Evolutionary conservation across 768 basidiomycete genomes (phyloP).

Genomic region (Sistotremastrum niveocremeum): DNA sequence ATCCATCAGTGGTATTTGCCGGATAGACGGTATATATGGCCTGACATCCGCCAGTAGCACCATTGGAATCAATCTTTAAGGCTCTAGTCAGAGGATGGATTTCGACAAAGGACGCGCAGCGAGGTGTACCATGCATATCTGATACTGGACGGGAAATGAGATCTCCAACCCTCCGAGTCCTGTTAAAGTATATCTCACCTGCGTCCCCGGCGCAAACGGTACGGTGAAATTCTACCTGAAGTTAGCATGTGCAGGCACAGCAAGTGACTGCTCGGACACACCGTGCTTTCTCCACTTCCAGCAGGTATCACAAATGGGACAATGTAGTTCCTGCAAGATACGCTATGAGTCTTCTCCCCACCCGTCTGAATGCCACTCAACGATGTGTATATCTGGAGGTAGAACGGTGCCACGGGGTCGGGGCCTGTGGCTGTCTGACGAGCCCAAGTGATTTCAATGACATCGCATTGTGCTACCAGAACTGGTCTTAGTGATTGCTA

Average conservation of each 20-base stretch:
- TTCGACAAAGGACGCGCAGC: not conserved
- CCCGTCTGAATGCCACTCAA: constrained; percentile 17
- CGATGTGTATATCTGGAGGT: constrained; percentile 49
- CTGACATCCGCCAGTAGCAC: constrained; percentile 50
- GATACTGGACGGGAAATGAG: constrained; percentile 27
- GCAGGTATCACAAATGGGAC: constrained; percentile 40
- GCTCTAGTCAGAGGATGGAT: not conserved
- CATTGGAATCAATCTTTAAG: constrained; percentile 38
- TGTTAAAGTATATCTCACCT: constrained; percentile 19
- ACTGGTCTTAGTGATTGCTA: not conserved
- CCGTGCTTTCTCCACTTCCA: constrained; percentile 32
- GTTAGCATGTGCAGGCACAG: not conserved
- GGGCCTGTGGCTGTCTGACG: constrained; percentile 22
- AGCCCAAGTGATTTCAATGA: constrained; percentile 17
- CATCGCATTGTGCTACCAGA: constrained; percentile 20
- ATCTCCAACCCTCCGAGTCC: not conserved
- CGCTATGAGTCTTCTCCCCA: not conserved
- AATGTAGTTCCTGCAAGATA: constrained; percentile 26
- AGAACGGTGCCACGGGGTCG: constrained; percentile 42
- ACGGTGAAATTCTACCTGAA: constrained; percentile 38
- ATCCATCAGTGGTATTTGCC: constrained; percentile 14
- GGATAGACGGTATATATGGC: constrained; percentile 43
- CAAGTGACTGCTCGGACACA: constrained; percentile 17
- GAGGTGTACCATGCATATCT: constrained; percentile 48
- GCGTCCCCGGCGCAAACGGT: constrained; percentile 44